phyloP scores from a whole-genome alignment of 352 stramenopile genomes.

The Phytophthora meadii region DNA sequence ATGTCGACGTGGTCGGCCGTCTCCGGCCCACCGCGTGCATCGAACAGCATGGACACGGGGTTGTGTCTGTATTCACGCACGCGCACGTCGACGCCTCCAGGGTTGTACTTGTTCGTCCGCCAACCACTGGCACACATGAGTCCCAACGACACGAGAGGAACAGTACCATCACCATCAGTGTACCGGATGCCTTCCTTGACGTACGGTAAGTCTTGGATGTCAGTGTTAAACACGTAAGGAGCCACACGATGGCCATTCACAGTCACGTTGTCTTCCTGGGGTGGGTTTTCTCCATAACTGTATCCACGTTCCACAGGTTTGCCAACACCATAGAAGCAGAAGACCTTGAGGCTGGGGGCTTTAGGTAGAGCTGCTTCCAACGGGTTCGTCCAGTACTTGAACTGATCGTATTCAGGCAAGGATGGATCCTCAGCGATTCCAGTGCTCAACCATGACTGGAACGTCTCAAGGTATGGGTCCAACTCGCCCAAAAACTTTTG shows the following conservation, averaged over 20 bases:
- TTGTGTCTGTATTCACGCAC: slow-evolving; percentile 83
- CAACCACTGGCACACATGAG: slow-evolving; percentile 94
- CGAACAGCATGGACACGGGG: slow-evolving; percentile 78
- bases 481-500: slow-evolving; percentile 56
- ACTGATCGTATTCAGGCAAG: slow-evolving; percentile 56
- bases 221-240: slow-evolving; percentile 71
- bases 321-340: slow-evolving; percentile 95
- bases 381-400: slow-evolving; percentile 90
- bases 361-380: slow-evolving; percentile 85
- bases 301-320: slow-evolving; percentile 90
- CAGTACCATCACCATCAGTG: slow-evolving; percentile 92
- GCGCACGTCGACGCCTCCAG: slow-evolving; percentile 82
- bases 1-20: slow-evolving; percentile 96
- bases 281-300: slow-evolving; percentile 65
- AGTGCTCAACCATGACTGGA: slow-evolving; percentile 54
- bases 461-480: slow-evolving; percentile 56
- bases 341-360: slow-evolving; percentile 93
- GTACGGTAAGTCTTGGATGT: slow-evolving; percentile 67
- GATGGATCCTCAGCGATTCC: slow-evolving; percentile 55
- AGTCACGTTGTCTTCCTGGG: slow-evolving; percentile 38
- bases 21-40: slow-evolving; percentile 70
- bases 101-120: slow-evolving; percentile 88
- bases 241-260: slow-evolving; percentile 57
- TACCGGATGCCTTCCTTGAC: slow-evolving; percentile 86
- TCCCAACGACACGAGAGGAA: slow-evolving; percentile 94